Evolutionary conservation across 2,329 filamentous ascomycete genomes (phyloP).

Genomic region (Hawksworthiomyces lignivorus): DNA sequence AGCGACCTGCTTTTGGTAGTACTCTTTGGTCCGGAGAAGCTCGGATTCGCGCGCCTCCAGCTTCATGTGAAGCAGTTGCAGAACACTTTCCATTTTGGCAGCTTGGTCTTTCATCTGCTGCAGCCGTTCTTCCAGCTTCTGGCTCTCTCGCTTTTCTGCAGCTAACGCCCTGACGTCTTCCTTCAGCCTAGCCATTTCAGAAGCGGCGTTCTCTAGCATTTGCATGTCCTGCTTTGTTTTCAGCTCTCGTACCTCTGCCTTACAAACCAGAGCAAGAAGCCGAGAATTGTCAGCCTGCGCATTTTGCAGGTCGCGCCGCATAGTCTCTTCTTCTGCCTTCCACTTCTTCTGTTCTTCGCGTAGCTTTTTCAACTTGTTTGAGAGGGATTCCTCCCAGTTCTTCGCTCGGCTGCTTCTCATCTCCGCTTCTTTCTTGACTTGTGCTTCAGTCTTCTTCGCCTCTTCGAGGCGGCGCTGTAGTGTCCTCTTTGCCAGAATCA

Average conservation of each 20-base stretch:
- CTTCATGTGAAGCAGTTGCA: slow-evolving; percentile 51
- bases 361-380: slow-evolving; percentile 55
- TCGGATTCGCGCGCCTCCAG: slow-evolving; percentile 45
- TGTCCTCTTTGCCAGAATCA: slow-evolving; percentile 68
- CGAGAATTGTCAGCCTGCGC: slow-evolving; percentile 55
- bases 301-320: slow-evolving; percentile 51
- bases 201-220: slow-evolving; percentile 52
- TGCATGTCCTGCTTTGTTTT: slow-evolving; percentile 56
- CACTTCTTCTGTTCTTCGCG: slow-evolving; percentile 64
- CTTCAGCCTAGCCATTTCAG: slow-evolving; percentile 53
- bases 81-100: slow-evolving; percentile 49
- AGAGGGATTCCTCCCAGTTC: slow-evolving; percentile 69
- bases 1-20: slow-evolving; percentile 43
- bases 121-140: slow-evolving; percentile 55
- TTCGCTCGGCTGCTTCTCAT: slow-evolving; percentile 65
- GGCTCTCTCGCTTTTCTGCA: slow-evolving; percentile 53
- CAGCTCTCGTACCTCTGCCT: slow-evolving; percentile 61
- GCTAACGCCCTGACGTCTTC: slow-evolving; percentile 52
- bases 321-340: slow-evolving; percentile 46
- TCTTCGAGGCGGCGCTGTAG: slow-evolving; percentile 67
- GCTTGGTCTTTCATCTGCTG: slow-evolving; percentile 50
- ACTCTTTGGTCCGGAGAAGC: slow-evolving; percentile 31
- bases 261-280: slow-evolving; percentile 57
- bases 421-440: slow-evolving; percentile 64
- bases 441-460: slow-evolving; percentile 60